Evolutionary conservation across 2,329 filamentous ascomycete species (phyloP), one percentile per base, ranked within the genome.

Genomic region (Chrysosporium keratinophilum): DNA sequence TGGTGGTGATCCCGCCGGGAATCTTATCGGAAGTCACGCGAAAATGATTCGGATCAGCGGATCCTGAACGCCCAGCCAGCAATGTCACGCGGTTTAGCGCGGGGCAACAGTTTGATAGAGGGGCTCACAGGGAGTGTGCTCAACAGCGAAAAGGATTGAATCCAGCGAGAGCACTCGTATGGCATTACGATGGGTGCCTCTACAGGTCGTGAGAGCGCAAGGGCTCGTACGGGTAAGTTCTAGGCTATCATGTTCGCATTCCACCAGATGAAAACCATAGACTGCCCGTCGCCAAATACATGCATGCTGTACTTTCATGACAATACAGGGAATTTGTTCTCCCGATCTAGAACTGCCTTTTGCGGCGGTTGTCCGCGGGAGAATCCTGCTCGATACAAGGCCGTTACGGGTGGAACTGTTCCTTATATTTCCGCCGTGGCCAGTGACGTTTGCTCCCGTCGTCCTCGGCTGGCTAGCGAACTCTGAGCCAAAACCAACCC

Each of bases 311-410:
- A 23, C 15, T 10, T 19, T 23, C 12, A 44, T 23, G 11, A 44
- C 10, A 1, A 15, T 31, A 35, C 46, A 11, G 17, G n/a, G 23
- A 35, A 34, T 48, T 48, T 15, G 17, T 37, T 35, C 31, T 48
- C 33, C 17, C 46, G 46, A 12, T 28, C 46, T n/a, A 39, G 11
- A 6, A 28, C 14, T 28, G 33, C 15, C 15, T 40, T 23, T 28
- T 28, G 20, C 43, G 28, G 51, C 51, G 51, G 51, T 37, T 54
- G 51, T 47, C 43, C 51, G 44, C 51, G 51, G 51, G 44, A 46
- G 43, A 39, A 39, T 39, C 14, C 2, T 39, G 50, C 28, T 12
- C 31, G 34, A 46, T 46, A 46, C 42, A 33, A 40, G 40, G 4
- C 15, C 15, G 23, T 45, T 31, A 34, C 33, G 15, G 19, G 42